Conservation (phyloP, 257 asterid genomes). For the Craterostigma plantagineum region DNA sequence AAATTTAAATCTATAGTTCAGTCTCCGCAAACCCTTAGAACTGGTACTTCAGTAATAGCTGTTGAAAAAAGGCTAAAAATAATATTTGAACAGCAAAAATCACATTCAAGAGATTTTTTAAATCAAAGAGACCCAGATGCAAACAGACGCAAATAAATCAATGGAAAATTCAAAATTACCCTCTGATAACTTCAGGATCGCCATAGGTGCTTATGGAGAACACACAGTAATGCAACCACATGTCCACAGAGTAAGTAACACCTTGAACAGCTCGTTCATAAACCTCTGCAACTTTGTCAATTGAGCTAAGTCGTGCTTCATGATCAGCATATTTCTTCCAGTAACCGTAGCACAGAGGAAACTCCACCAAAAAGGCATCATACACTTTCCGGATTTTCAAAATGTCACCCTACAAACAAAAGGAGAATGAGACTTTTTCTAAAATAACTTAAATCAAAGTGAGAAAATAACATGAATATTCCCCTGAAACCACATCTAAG, state of each 20-base stretch:
- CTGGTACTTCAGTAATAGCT: too few species aligned
- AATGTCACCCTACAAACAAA: conserved; percentile 41
- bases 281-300: conserved; percentile 83
- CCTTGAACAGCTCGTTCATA: conserved; percentile 95
- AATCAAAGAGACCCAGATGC: too few species aligned
- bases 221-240: conserved; percentile 95
- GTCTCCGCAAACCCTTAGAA: too few species aligned
- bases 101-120: too few species aligned
- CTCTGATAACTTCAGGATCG: conserved; percentile 77
- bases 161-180: conserved; percentile 25
- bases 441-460: not conserved
- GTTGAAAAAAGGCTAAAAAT: too few species aligned
- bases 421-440: not conserved
- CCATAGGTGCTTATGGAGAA: conserved; percentile 71
- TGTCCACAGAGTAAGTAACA: conserved; percentile 95
- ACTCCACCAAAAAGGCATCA: conserved; percentile 83
- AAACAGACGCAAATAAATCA: too few species aligned
- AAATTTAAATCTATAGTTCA: too few species aligned
- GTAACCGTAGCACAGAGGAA: conserved; percentile 95
- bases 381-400: conserved; percentile 67
- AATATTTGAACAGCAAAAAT: too few species aligned
- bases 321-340: conserved; percentile 99
- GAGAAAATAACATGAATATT: too few species aligned
- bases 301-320: conserved; percentile 73
- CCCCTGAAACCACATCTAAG: too few species aligned